Evolutionary conservation across 2,329 filamentous ascomycete species (phyloP), one percentile per base, ranked within the genome.

Genomic region (Colletotrichum lentis): DNA sequence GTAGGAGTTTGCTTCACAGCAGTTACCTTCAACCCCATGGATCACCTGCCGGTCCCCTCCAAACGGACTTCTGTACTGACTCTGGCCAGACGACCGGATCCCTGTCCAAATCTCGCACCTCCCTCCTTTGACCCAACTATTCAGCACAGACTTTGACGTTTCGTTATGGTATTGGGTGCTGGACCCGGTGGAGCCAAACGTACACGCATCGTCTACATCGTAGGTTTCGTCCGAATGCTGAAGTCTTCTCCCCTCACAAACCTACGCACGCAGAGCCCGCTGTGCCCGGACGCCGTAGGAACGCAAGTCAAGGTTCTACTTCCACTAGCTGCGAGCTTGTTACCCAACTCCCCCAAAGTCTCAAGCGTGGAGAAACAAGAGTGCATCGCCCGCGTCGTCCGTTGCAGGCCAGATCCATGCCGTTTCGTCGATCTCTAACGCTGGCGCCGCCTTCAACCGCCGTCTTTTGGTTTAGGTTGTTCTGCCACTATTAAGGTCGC

Each of bases 361-460:
- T 56, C 49, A 56, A 39, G 65, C 55, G 50, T 16, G 41, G 41
- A 31, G 35, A 50, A 52, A 37, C 44, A 22, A 7, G 20, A 31
- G 3, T n/a, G 12, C 65, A 62, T 68, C 65, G 62, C 62, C 37
- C 44, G 50, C 49, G 4, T 22, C 10, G 3, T 20, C n/a, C 35
- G 7, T 39, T 60, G 24, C 37, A 60, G 39, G 62, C 43, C 20
- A 11, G 22, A 52, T 50, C 65, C 65, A 65, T 65, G 55, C 55
- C 56, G 62, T 65, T 66, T 69, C 56, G 62, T 44, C 54, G 55
- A 69, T 69, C 62, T 56, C 55, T 47, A 31, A 65, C 66, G 56
- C 43, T 5, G 41, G 35, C 50, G 3, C 35, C 44, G n/a, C 50
- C 20, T 18, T n/a, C n/a, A 8, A 35, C 31, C 31, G 31, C 5